These are phyloP conservation scores for Psidium guajava DNA, from an alignment of 345 rosid genomes.

Conservation along the genomic window DNA sequence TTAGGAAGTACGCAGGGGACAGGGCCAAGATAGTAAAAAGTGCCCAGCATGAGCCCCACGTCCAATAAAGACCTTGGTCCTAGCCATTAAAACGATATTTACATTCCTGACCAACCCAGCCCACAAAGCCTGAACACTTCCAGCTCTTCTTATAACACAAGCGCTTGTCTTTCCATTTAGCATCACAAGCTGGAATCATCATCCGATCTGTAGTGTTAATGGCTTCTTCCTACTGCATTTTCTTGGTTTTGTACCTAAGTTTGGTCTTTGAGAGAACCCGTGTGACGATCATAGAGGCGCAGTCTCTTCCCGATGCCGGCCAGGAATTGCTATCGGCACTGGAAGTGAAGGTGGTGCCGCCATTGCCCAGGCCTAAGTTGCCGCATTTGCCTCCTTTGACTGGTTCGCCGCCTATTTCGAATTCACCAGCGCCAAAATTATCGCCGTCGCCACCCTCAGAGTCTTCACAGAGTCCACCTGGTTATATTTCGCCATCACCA, in stretches of 20 bases:
- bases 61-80: not conserved
- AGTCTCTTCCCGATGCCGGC: not conserved
- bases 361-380: constrained; percentile 2
- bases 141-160: not conserved
- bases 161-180: not conserved
- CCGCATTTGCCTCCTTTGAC: not conserved
- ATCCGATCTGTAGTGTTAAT: not conserved
- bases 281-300: not conserved
- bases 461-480: not conserved
- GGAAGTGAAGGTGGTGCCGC: not conserved
- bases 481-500: not conserved
- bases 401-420: not conserved
- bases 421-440: not conserved
- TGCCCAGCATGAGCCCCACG: not conserved
- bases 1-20: not conserved
- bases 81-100: not conserved
- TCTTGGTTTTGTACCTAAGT: not conserved
- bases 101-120: not conserved
- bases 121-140: not conserved
- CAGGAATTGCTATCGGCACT: not conserved
- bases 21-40: not conserved
- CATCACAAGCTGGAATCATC: not conserved
- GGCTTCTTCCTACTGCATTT: not conserved
- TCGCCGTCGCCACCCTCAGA: not conserved
- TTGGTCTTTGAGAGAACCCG: not conserved